phyloP scores from a whole-genome alignment of 805 yeast species.

The Candida gorgasii region DNA sequence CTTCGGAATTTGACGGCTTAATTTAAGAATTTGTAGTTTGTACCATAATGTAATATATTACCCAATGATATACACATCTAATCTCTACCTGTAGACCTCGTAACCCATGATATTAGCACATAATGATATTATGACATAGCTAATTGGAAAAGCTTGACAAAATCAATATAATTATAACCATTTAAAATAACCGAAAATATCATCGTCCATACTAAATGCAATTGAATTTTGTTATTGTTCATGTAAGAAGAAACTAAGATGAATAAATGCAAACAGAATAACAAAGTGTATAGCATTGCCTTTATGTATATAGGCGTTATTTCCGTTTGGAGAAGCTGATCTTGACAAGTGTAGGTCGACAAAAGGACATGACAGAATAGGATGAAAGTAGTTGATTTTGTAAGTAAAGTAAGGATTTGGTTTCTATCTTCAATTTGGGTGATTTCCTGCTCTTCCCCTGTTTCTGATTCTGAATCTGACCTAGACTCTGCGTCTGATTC shows the following conservation, averaged over 20 bases:
- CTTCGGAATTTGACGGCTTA: not conserved
- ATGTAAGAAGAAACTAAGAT: not conserved
- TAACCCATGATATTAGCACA: too few species aligned
- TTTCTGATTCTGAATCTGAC: too few species aligned
- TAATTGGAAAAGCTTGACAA: not conserved
- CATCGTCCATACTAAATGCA: not conserved
- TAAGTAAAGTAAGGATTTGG: not conserved
- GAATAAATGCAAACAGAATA: slow-evolving; percentile 4
- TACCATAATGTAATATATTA: slow-evolving; percentile 1
- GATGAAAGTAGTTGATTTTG: slow-evolving; percentile 1
- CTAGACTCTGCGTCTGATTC: not conserved
- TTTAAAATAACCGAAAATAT: not conserved
- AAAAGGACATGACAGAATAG: slow-evolving; percentile 1
- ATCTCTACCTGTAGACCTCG: too few species aligned
- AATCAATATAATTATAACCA: slow-evolving; percentile 1
- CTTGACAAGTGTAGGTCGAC: not conserved
- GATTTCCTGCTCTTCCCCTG: not conserved
- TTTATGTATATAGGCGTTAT: not conserved
- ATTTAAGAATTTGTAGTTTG: too few species aligned
- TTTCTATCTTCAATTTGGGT: not conserved
- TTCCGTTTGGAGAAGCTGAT: not conserved
- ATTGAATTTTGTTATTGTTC: not conserved
- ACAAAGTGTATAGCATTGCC: slow-evolving; percentile 1
- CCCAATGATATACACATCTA: too few species aligned
- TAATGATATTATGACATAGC: too few species aligned